phyloP scores from a whole-genome alignment of 163 green algal genomes.

The Volvox carteri region DNA sequence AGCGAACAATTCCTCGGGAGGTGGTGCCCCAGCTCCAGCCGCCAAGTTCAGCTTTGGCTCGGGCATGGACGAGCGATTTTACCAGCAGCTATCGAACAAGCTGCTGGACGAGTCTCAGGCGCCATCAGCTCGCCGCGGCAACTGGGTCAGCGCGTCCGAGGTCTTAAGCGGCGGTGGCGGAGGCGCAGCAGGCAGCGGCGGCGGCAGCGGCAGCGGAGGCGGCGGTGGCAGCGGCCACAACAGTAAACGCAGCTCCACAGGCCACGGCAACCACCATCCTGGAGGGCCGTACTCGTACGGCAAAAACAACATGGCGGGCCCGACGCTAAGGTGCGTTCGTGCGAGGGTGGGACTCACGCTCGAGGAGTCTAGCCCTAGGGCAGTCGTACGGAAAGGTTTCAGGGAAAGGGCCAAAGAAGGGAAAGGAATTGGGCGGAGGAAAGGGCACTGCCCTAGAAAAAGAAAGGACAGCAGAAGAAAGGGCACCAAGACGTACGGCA shows the following conservation, averaged over 20 bases:
- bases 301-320: background rate
- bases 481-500: too few species aligned
- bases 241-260: slow-evolving; percentile 42
- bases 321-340: slow-evolving; percentile 14
- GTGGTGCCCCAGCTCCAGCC: too few species aligned
- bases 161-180: slow-evolving; percentile 5
- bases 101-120: slow-evolving; percentile 57
- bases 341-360: too few species aligned
- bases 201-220: slow-evolving; percentile 11
- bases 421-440: too few species aligned
- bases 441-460: too few species aligned
- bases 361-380: too few species aligned
- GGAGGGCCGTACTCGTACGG: background rate
- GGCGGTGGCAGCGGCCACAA: slow-evolving; percentile 2
- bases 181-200: background rate
- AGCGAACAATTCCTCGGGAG: too few species aligned
- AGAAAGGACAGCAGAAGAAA: too few species aligned
- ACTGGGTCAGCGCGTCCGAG: slow-evolving; percentile 51
- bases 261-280: background rate
- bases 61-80: slow-evolving; percentile 55
- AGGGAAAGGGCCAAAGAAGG: too few species aligned
- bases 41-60: slow-evolving; percentile 64
- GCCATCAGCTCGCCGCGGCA: background rate
- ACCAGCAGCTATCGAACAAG: slow-evolving; percentile 66
- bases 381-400: too few species aligned